Conservation (phyloP, 257 asterid genomes). For the Solanum etuberosum region DNA sequence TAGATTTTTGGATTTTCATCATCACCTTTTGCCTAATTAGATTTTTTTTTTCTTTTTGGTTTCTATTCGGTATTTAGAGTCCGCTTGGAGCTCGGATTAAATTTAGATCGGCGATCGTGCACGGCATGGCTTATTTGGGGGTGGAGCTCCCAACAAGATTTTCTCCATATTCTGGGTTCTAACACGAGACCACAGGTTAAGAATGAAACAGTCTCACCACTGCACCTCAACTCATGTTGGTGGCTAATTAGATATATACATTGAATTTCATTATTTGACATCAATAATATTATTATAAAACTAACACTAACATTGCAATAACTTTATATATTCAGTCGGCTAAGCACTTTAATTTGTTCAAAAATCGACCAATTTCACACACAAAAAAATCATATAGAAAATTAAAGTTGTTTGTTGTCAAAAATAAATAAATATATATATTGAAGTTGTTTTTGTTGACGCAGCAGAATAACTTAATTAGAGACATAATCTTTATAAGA, state of each 20-base stretch:
- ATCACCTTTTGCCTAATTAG: background rate
- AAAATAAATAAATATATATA: background rate
- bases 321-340: background rate
- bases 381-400: background rate
- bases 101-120: fast-evolving
- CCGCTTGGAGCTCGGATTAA: no score
- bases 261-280: background rate
- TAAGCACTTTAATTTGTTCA: background rate
- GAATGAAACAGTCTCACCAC: no score
- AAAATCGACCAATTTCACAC: background rate
- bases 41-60: no score
- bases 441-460: no score
- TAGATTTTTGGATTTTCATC: background rate
- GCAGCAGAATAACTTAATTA: no score
- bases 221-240: no score
- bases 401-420: background rate
- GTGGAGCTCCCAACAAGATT: no score
- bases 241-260: background rate
- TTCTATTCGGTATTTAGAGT: no score
- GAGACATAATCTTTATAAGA: no score
- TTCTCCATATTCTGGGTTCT: no score
- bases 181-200: no score
- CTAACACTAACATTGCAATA: background rate
- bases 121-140: no score
- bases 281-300: background rate